Percentiles rank a stretch among this genome's conserved stretches.
These are phyloP conservation scores for Pichia sp. DNA, from an alignment of 1,139 yeast genomes.

Conservation along the genomic window DNA sequence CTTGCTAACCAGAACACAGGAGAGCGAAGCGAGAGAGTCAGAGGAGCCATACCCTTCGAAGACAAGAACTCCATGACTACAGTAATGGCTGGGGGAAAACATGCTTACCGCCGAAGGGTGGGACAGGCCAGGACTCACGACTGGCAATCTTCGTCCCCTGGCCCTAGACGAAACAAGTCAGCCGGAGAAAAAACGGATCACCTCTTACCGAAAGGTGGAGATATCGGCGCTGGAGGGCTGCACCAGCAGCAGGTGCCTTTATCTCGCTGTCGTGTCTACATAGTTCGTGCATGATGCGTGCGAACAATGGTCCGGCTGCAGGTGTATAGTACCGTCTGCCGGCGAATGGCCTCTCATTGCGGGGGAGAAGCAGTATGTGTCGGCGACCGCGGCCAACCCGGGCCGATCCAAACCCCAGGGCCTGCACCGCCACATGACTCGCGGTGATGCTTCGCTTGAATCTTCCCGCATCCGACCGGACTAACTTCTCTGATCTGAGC, in stretches of 20 bases:
- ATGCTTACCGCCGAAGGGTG: not conserved
- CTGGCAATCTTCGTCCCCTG: not conserved
- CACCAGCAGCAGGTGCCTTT: not conserved
- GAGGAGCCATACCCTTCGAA: not conserved
- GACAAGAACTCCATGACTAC: not conserved
- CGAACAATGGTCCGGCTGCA: not conserved
- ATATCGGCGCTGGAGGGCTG: not conserved
- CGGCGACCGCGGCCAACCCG: not conserved
- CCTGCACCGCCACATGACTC: not conserved
- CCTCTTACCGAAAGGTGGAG: not conserved
- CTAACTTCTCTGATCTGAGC: not conserved
- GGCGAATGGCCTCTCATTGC: not conserved
- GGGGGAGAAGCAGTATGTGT: not conserved
- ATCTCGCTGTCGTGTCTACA: not conserved
- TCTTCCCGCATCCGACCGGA: not conserved
- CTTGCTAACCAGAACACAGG: not conserved
- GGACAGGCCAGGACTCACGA: not conserved
- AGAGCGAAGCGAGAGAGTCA: not conserved
- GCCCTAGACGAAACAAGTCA: not conserved
- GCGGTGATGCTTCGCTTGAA: not conserved
- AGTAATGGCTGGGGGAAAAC: not conserved
- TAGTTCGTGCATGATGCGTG: not conserved
- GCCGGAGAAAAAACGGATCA: not conserved
- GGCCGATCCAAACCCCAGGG: not conserved
- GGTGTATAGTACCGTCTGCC: not conserved